Evolutionary conservation across 176 grass and related monocot genomes (phyloP).

Genomic region (Carex cristatella): DNA sequence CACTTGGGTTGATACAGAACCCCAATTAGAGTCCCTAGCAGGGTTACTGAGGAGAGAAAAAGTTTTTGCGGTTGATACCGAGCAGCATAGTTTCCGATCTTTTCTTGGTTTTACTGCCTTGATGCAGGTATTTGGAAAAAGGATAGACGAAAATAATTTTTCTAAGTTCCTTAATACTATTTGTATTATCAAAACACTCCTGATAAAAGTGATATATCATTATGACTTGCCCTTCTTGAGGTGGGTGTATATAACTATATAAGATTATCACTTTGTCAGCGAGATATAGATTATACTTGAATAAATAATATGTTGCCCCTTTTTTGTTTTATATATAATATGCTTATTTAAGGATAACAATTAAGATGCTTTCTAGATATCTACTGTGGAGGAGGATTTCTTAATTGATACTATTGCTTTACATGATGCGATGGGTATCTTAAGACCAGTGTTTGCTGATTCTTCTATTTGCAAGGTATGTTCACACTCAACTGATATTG

Average conservation of each 20-base stretch:
- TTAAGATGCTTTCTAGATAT: constrained; percentile 44
- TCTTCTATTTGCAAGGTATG: constrained; percentile 74
- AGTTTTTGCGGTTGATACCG: constrained; percentile 81
- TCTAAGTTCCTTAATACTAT: background rate
- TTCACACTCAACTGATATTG: constrained; percentile 25
- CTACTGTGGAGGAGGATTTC: constrained; percentile 70
- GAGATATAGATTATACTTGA: background rate
- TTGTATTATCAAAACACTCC: background rate
- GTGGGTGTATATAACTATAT: background rate
- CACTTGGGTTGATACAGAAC: constrained; percentile 75
- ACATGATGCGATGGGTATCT: constrained; percentile 69
- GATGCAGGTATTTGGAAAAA: constrained; percentile 61
- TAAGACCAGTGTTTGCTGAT: constrained; percentile 67
- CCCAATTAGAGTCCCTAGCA: constrained; percentile 51
- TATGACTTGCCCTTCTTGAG: background rate
- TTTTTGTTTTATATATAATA: background rate
- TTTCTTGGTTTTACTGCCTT: constrained; percentile 95
- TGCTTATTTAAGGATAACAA: background rate
- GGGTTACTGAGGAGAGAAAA: constrained; percentile 41
- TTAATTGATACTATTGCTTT: constrained; percentile 89
- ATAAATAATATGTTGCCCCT: background rate
- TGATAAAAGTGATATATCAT: background rate
- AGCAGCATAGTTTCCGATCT: constrained; percentile 87
- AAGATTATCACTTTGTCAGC: background rate
- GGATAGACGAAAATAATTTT: background rate